Conservation (phyloP, 345 rosid species). For the Erysimum cheiranthoides region DNA sequence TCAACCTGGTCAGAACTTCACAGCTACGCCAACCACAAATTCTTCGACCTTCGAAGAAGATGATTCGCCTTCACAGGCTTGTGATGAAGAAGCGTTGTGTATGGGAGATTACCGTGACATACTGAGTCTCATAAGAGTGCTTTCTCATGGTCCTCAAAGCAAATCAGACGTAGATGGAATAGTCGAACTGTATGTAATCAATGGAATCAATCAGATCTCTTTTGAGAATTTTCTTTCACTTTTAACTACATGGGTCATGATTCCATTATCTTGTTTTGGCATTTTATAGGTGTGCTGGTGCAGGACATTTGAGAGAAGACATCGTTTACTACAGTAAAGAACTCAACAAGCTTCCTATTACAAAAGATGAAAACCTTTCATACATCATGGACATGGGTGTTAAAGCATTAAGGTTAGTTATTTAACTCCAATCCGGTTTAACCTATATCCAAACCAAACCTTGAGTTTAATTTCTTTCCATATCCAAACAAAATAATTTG, state of each 20-base stretch:
- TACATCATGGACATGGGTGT: slow-evolving; percentile 77
- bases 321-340: slow-evolving; percentile 73
- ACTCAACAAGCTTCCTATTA: slow-evolving; percentile 55
- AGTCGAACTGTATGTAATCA: slow-evolving; percentile 60
- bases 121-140: slow-evolving; percentile 93
- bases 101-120: slow-evolving; percentile 98
- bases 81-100: slow-evolving; percentile 76
- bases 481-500: not conserved
- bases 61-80: slow-evolving; percentile 50
- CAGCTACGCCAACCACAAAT: slow-evolving; percentile 34
- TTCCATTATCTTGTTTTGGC: slow-evolving; percentile 22
- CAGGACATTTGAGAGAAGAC: slow-evolving; percentile 88
- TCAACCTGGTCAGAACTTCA: slow-evolving; percentile 58
- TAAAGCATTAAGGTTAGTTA: slow-evolving; percentile 84
- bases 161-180: slow-evolving; percentile 82
- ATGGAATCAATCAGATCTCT: slow-evolving; percentile 10
- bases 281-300: slow-evolving; percentile 79
- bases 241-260: slow-evolving; percentile 9
- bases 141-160: slow-evolving; percentile 87
- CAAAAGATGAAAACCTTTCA: slow-evolving; percentile 69
- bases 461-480: not conserved
- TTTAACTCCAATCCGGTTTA: not conserved
- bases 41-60: slow-evolving; percentile 46
- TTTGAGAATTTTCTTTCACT: not conserved
- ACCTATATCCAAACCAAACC: not conserved